Percentiles rank a stretch among this genome's conserved stretches.
These are phyloP conservation scores for Monocercomonoides exilis DNA, from an alignment of 78 protist species.

Conservation along the genomic window DNA sequence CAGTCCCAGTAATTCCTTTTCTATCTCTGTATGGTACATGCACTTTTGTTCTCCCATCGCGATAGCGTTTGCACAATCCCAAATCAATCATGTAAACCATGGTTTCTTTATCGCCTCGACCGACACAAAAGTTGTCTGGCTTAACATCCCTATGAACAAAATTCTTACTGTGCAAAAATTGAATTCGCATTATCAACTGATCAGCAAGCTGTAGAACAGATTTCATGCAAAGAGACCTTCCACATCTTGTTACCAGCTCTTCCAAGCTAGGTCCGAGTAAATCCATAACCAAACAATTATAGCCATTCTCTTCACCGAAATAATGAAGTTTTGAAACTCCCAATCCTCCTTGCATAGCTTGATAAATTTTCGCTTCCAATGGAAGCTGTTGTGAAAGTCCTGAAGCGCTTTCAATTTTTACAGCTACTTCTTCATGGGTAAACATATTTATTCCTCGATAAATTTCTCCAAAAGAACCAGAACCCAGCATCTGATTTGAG, in stretches of 20 bases:
- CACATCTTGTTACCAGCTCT: conserved; percentile 36
- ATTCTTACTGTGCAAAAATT: conserved; percentile 35
- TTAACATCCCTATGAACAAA: conserved; percentile 51
- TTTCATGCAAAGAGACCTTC: conserved; percentile 24
- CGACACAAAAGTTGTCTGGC: conserved; percentile 52
- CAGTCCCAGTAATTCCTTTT: conserved; percentile 3
- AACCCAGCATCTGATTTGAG: neutral
- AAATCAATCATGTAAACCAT: conserved; percentile 32
- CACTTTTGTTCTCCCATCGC: neutral
- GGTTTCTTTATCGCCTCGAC: neutral
- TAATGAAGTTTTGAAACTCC: neutral
- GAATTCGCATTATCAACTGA: conserved; percentile 35
- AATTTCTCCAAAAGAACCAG: neutral
- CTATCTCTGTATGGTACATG: neutral
- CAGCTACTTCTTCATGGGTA: neutral
- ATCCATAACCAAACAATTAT: conserved; percentile 17
- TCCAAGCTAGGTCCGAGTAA: conserved; percentile 55
- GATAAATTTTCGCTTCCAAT: neutral
- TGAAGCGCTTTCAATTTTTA: neutral
- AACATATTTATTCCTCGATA: neutral
- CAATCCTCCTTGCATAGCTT: neutral
- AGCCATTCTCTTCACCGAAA: neutral
- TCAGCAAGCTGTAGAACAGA: conserved; percentile 37
- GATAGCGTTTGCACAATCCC: conserved; percentile 30
- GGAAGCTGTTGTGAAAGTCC: neutral